Evolutionary conservation across 208 protist species (phyloP).

Genomic region (Porcisia hertigi): DNA sequence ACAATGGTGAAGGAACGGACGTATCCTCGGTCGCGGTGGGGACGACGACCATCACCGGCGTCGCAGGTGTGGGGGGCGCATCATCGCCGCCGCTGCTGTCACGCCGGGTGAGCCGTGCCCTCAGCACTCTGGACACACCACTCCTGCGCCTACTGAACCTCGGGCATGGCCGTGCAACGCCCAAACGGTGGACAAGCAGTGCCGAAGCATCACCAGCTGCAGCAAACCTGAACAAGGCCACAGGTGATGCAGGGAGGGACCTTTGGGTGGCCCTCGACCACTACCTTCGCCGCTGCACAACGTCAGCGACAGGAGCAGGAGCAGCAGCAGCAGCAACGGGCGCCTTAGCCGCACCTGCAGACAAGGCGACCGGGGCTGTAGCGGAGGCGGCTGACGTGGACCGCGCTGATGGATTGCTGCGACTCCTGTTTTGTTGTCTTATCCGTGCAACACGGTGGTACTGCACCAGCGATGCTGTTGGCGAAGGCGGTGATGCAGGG

Average conservation of each 20-base stretch:
- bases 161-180: not conserved
- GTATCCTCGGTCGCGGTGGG: not conserved
- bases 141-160: slow-evolving; percentile 31
- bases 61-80: not conserved
- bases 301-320: not conserved
- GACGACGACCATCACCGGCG: not conserved
- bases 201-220: not conserved
- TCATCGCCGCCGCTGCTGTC: not conserved
- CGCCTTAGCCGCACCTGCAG: not conserved
- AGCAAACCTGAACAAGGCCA: not conserved
- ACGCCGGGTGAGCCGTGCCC: slow-evolving; percentile 16
- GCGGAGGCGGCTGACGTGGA: slow-evolving; percentile 22
- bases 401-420: slow-evolving; percentile 24
- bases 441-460: slow-evolving; percentile 6
- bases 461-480: not conserved
- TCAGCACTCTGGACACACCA: slow-evolving; percentile 32
- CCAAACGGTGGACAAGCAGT: not conserved
- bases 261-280: slow-evolving; percentile 9
- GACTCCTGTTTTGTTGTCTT: slow-evolving; percentile 15
- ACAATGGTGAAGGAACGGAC: not conserved
- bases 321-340: not conserved
- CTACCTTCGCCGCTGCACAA: slow-evolving; percentile 19
- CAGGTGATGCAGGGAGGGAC: not conserved
- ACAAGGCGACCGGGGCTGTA: slow-evolving; percentile 21
- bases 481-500: not conserved